phyloP scores from a whole-genome alignment of 208 protist species.

The Crithidia fasciculata region DNA sequence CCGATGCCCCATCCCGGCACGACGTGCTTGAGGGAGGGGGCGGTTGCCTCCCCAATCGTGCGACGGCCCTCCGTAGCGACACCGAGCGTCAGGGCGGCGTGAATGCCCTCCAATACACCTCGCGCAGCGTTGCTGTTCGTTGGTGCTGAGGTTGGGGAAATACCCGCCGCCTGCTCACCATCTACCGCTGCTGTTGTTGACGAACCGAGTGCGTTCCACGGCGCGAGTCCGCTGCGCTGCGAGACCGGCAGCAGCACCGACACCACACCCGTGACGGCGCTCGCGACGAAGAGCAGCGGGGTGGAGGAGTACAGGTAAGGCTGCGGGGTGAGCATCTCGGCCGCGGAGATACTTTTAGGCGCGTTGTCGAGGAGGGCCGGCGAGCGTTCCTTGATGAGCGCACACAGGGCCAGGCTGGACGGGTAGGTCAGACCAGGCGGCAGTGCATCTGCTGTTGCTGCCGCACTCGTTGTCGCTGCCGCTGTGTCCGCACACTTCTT shows the following conservation, averaged over 20 bases:
- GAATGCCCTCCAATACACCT: slow-evolving; percentile 10
- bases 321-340: slow-evolving; percentile 35
- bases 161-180: too few species aligned
- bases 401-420: slow-evolving; percentile 25
- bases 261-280: slow-evolving; percentile 31
- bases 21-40: slow-evolving; percentile 43
- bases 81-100: slow-evolving; percentile 30
- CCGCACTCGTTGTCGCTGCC: neutral
- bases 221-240: slow-evolving; percentile 27
- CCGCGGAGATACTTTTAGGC: neutral
- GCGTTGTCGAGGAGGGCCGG: slow-evolving; percentile 22
- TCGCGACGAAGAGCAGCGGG: slow-evolving; percentile 39
- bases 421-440: slow-evolving; percentile 29
- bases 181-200: neutral
- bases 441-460: slow-evolving; percentile 12
- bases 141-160: neutral
- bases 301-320: slow-evolving; percentile 50
- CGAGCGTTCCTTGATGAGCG: slow-evolving; percentile 41
- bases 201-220: slow-evolving; percentile 12
- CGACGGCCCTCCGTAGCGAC: slow-evolving; percentile 40
- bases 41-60: slow-evolving; percentile 39
- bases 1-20: slow-evolving; percentile 23
- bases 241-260: slow-evolving; percentile 41
- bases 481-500: too few species aligned
- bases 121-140: too few species aligned